Base-by-base conservation (phyloP, 148 eudicot genomes). In the Nepenthes gracilis region DNA sequence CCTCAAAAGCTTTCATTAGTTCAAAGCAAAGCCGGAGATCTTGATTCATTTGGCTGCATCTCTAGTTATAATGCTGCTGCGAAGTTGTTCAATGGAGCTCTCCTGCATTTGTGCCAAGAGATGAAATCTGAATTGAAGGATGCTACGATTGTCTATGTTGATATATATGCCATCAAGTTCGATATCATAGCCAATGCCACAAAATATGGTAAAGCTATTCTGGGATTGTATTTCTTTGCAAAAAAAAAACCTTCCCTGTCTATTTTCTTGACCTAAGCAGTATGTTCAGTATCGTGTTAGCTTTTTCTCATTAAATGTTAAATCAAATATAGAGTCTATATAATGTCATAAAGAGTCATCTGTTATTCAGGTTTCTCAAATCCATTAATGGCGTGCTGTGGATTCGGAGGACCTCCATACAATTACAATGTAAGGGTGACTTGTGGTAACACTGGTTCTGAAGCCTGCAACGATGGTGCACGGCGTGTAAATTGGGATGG, bases 301-400 rank as follows among this genome's bases (percentile, higher is more conserved):
- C 23, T 23, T 23, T 23, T 23, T 23, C 23, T 23, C 23, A 23
- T 23, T 23, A 23, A 23, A 23, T 23, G 23, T 23, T 23, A 23
- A 23, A 23, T 23, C 23, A 23, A 23, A 23, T 23, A 23, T 23
- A 23, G 23, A 23, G 23, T 23, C 23, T 49, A 2, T 8, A 40
- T 40, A 3, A 8, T 40, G 0, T 40, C 6, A 40, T 4, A 40
- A 4, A 3, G 45, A 40, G 45, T 40, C 45, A 3, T 11, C 35
- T 34, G 23, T 40, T 15, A 38, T 72, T 38, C 78, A 93, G 96
- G 96, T 69, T 88, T 93, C 60, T 13, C 68, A 36, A 86, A 58
- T 64, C 91, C 95, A 35, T 66, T 93, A 61, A 84, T 77, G 95
- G 85, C 98, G 7, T 93, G 98, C 61, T 93, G 98, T 59, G 98